A percentile compares a stretch with the other conserved stretches of the same genome.
Evolutionary conservation across 2,329 filamentous ascomycete species (phyloP).

Genomic region (Sporothrix sp.): DNA sequence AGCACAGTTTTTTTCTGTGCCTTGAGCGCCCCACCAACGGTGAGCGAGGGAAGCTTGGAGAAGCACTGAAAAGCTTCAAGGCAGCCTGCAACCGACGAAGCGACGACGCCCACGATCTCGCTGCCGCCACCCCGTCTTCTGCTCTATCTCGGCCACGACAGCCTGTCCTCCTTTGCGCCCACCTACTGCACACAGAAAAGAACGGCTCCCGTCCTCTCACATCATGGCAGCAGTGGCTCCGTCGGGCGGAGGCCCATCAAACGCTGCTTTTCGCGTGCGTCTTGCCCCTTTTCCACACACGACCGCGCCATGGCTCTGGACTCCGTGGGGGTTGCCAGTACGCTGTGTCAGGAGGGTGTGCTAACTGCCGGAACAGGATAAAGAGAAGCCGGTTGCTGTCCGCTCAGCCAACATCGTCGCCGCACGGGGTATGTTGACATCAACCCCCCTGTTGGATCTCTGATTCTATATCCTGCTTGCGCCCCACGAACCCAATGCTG

Average conservation of each 20-base stretch:
- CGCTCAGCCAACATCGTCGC: constrained; percentile 95
- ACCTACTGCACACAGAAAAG: not conserved
- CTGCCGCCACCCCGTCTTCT: not conserved
- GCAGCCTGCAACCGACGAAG: constrained; percentile 1
- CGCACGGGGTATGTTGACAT: constrained; percentile 74
- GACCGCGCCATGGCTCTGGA: not conserved
- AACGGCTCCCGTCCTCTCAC: not conserved
- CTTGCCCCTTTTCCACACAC: constrained; percentile 16
- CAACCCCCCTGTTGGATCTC: too few species aligned
- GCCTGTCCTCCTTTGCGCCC: not conserved
- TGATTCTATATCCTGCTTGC: too few species aligned
- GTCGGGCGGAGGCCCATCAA: constrained; percentile 33
- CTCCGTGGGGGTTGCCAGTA: too few species aligned
- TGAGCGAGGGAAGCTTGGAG: constrained; percentile 11
- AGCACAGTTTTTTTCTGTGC: constrained; percentile 10
- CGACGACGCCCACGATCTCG: not conserved
- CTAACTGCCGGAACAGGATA: constrained; percentile 44
- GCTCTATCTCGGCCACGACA: not conserved
- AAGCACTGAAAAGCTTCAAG: constrained; percentile 15
- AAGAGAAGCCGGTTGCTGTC: constrained; percentile 98
- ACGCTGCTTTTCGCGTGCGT: constrained; percentile 49
- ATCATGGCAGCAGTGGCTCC: constrained; percentile 38
- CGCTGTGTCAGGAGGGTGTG: too few species aligned
- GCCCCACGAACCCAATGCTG: constrained; percentile 14
- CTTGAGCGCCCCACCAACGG: constrained; percentile 11